Percentiles rank a stretch among this genome's conserved stretches.
These are phyloP conservation scores for Solanum hybrid DNA, from an alignment of 305 asterid species.

Conservation along the genomic window DNA sequence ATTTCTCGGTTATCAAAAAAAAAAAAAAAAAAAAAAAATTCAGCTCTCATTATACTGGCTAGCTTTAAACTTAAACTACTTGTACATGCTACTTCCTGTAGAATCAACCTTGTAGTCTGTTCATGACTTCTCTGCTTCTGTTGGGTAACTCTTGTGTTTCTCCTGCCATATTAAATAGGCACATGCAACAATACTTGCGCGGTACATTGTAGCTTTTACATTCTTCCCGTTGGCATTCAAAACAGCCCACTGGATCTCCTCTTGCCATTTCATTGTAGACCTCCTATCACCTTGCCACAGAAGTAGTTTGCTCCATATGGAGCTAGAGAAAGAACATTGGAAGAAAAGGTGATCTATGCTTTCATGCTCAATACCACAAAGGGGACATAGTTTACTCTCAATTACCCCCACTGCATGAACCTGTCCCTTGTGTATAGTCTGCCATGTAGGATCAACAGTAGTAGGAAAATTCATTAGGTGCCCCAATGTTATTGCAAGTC, in stretches of 20 bases:
- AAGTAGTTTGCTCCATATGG: background rate
- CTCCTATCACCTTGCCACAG: background rate
- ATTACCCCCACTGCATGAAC: background rate
- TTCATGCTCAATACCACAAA: background rate
- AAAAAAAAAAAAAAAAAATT: too few species aligned
- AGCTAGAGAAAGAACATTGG: background rate
- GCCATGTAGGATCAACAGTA: background rate
- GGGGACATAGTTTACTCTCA: background rate
- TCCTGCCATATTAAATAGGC: background rate
- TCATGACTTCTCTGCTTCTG: background rate
- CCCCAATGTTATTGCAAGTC: background rate
- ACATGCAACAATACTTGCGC: background rate
- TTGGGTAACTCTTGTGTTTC: background rate
- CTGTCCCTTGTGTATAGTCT: background rate
- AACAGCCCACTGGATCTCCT: background rate
- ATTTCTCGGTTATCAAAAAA: too few species aligned
- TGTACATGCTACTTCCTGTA: background rate
- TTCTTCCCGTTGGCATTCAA: background rate
- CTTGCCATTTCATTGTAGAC: background rate
- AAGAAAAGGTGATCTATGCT: background rate
- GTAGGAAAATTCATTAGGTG: background rate
- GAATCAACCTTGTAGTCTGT: background rate
- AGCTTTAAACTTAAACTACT: background rate
- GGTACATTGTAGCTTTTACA: background rate
- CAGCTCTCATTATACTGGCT: background rate